Evolutionary conservation across 495 filamentous ascomycete genomes (phyloP).

Genomic region (Glarea lozoyensis): DNA sequence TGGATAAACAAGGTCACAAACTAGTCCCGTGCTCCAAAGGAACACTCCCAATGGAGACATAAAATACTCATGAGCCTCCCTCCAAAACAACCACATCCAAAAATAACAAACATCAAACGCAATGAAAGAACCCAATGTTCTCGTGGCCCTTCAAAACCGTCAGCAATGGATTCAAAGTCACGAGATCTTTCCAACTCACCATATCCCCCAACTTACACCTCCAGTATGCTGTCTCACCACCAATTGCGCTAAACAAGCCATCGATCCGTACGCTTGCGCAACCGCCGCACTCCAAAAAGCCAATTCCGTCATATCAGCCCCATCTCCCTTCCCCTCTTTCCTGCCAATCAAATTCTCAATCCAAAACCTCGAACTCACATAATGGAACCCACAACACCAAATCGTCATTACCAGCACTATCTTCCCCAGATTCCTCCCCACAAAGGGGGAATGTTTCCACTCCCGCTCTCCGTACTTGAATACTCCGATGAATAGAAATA

Average conservation of each 20-base stretch:
- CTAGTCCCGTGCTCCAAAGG: conserved; percentile 23
- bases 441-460: conserved; percentile 25
- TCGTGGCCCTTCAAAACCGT: conserved; percentile 22
- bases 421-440: conserved; percentile 26
- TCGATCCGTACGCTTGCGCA: conserved; percentile 23
- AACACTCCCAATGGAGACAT: conserved; percentile 26
- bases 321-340: conserved; percentile 28
- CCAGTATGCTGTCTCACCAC: conserved; percentile 29
- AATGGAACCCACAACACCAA: conserved; percentile 23
- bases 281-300: conserved; percentile 30
- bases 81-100: conserved; percentile 33
- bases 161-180: conserved; percentile 2
- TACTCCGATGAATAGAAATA: conserved; percentile 29
- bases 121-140: conserved; percentile 28
- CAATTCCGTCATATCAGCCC: conserved; percentile 34
- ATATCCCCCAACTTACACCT: conserved; percentile 31
- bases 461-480: conserved; percentile 27
- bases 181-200: conserved; percentile 22
- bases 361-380: conserved; percentile 30
- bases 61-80: conserved; percentile 30
- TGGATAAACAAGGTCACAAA: conserved; percentile 30
- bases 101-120: conserved; percentile 24
- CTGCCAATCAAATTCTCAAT: conserved; percentile 26
- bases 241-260: conserved; percentile 28
- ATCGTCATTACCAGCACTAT: conserved; percentile 22